Percentiles rank a stretch among this genome's conserved stretches.
Conservation (phyloP, 495 filamentous ascomycete species). For the Xeromyces bisporus region DNA sequence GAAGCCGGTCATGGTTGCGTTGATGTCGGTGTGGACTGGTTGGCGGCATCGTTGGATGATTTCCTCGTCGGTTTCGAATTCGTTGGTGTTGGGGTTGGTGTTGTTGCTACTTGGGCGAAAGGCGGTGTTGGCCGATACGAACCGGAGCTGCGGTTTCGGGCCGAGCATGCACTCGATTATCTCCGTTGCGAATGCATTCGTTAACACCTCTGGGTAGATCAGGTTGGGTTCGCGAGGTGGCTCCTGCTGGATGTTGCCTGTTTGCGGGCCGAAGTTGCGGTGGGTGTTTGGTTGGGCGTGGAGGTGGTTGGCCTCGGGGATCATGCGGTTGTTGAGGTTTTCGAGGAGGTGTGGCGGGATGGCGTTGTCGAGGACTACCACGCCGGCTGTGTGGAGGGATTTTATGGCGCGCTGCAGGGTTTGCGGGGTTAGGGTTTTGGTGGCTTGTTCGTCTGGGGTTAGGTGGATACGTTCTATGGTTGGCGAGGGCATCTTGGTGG, state of each 20-base stretch:
- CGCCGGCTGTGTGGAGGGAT: slow-evolving; percentile 35
- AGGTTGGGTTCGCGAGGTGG: slow-evolving; percentile 24
- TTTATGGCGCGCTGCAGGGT: slow-evolving; percentile 38
- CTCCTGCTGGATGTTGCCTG: slow-evolving; percentile 39
- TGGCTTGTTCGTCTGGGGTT: slow-evolving; percentile 6
- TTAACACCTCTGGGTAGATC: slow-evolving; percentile 25
- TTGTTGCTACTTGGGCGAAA: slow-evolving; percentile 19
- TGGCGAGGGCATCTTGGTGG: background rate
- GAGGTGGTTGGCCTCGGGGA: slow-evolving; percentile 28
- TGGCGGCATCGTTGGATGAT: slow-evolving; percentile 26
- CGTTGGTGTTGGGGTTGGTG: too few species aligned
- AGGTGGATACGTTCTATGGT: slow-evolving; percentile 7
- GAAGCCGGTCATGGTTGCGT: too few species aligned
- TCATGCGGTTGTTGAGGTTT: slow-evolving; percentile 33
- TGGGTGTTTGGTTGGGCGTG: slow-evolving; percentile 20
- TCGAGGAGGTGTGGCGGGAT: slow-evolving; percentile 27
- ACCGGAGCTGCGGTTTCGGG: slow-evolving; percentile 28
- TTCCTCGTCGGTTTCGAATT: background rate
- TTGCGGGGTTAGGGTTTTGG: slow-evolving; percentile 12
- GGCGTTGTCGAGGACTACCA: slow-evolving; percentile 39
- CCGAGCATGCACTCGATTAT: slow-evolving; percentile 33
- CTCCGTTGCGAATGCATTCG: slow-evolving; percentile 32
- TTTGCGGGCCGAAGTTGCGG: slow-evolving; percentile 34
- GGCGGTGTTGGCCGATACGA: slow-evolving; percentile 37
- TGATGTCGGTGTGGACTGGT: slow-evolving; percentile 37